phyloP scores from a whole-genome alignment of 495 filamentous ascomycete genomes.

The Trichoderma asperelloides region DNA sequence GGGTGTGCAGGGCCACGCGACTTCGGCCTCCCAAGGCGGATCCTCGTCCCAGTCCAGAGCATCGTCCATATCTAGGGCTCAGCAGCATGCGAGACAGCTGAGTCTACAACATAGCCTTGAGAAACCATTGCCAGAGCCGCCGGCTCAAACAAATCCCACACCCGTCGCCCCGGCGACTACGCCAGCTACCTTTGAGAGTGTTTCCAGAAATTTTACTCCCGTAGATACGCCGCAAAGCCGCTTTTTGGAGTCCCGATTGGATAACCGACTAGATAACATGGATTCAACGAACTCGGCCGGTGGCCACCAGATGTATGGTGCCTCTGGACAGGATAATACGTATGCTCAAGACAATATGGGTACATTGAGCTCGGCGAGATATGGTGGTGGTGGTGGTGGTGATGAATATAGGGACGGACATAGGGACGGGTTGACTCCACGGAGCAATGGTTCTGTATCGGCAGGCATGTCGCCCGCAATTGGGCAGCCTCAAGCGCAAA shows the following conservation, averaged over 20 bases:
- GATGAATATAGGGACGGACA: constrained; percentile 22
- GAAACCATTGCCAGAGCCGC: constrained; percentile 43
- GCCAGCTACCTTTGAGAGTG: constrained; percentile 23
- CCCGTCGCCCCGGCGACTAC: constrained; percentile 18
- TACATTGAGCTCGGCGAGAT: constrained; percentile 24
- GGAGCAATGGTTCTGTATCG: constrained; percentile 41
- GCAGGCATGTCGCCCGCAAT: constrained; percentile 38
- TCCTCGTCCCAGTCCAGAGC: background rate
- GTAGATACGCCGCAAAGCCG: background rate
- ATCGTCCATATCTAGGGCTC: constrained; percentile 1
- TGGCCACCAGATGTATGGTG: constrained; percentile 28
- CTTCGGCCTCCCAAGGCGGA: background rate
- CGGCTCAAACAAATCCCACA: constrained; percentile 29
- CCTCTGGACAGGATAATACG: constrained; percentile 15
- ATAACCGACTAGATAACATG: constrained; percentile 47
- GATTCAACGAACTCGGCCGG: constrained; percentile 47
- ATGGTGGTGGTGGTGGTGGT: constrained; percentile 24
- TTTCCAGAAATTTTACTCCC: constrained; percentile 14
- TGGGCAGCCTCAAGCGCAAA: constrained; percentile 19
- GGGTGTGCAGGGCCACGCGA: background rate
- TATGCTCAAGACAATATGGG: constrained; percentile 28
- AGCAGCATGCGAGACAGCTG: constrained; percentile 38
- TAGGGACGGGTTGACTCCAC: constrained; percentile 38
- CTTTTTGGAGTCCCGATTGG: constrained; percentile 15
- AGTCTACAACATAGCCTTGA: constrained; percentile 42